Evolutionary conservation across 208 protist species (phyloP).

Genomic region (Trypanosoma grayi): DNA sequence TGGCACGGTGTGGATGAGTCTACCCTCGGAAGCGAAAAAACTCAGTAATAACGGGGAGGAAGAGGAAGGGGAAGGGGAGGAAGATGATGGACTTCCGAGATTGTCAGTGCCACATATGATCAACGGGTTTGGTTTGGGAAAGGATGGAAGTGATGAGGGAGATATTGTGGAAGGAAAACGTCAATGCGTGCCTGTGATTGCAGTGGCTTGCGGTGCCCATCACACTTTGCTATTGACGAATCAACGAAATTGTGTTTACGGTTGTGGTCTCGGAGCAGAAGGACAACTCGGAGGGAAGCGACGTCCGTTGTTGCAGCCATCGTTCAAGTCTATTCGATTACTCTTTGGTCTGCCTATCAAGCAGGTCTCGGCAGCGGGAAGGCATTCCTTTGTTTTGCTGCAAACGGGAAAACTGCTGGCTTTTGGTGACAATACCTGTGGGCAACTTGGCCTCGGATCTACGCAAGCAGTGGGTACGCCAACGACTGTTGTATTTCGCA

Average conservation of each 20-base stretch:
- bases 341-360: conserved; percentile 72
- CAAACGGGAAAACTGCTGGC: conserved; percentile 68
- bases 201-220: conserved; percentile 61
- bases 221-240: conserved; percentile 73
- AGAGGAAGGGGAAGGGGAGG: neutral
- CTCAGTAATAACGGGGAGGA: conserved; percentile 4
- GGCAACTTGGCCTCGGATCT: conserved; percentile 75
- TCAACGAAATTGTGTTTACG: conserved; percentile 59
- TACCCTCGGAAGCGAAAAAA: neutral
- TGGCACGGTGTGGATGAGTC: conserved; percentile 58
- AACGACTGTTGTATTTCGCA: conserved; percentile 32
- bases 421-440: conserved; percentile 79
- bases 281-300: conserved; percentile 65
- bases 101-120: conserved; percentile 38
- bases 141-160: conserved; percentile 4
- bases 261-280: conserved; percentile 59
- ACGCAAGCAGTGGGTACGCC: conserved; percentile 39
- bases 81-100: conserved; percentile 10
- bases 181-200: conserved; percentile 24
- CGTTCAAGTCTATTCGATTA: conserved; percentile 65
- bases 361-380: conserved; percentile 51
- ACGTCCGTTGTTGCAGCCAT: conserved; percentile 45
- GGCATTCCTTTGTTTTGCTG: conserved; percentile 81
- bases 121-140: conserved; percentile 33
- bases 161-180: conserved; percentile 20